These are phyloP conservation scores for Trichoderma parareesei DNA, from an alignment of 495 filamentous ascomycete species.

Conservation along the genomic window DNA sequence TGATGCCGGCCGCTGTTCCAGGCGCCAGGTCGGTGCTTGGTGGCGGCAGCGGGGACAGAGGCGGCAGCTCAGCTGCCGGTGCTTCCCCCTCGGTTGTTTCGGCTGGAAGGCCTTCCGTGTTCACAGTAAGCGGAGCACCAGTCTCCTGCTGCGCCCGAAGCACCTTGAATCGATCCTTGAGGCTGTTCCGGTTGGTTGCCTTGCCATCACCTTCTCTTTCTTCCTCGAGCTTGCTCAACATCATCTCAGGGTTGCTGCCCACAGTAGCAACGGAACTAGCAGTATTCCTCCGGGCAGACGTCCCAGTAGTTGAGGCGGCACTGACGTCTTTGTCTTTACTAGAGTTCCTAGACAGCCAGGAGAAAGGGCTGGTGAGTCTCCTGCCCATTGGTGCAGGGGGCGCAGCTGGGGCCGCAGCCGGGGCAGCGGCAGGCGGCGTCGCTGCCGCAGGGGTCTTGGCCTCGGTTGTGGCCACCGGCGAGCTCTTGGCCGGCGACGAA, in stretches of 20 bases:
- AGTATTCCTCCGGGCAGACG: conserved; percentile 55
- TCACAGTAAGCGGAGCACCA: conserved; percentile 38
- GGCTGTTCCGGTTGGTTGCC: conserved; percentile 53
- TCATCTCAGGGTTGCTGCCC: conserved; percentile 64
- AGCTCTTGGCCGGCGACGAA: conserved; percentile 29
- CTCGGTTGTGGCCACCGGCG: conserved; percentile 31
- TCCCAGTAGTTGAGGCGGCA: conserved; percentile 40
- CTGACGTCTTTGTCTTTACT: conserved; percentile 52
- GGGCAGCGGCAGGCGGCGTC: conserved; percentile 27
- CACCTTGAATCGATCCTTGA: conserved; percentile 81
- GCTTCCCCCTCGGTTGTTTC: conserved; percentile 21
- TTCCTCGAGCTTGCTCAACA: conserved; percentile 62
- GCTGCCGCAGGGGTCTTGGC: conserved; percentile 30
- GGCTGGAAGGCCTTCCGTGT: conserved; percentile 43
- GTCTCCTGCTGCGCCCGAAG: conserved; percentile 75
- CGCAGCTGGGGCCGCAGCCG: conserved; percentile 32
- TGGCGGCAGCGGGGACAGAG: conserved; percentile 40
- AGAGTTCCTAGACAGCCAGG: conserved; percentile 75
- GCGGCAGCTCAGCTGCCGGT: conserved; percentile 13
- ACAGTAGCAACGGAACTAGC: conserved; percentile 66
- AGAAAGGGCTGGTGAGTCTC: conserved; percentile 73
- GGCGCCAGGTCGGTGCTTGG: conserved; percentile 58
- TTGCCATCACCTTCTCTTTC: conserved; percentile 45
- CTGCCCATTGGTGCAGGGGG: conserved; percentile 36
- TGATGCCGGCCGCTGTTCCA: conserved; percentile 72